Conservation (phyloP, 2,329 filamentous ascomycete species). For the Trichophyton rubrum region DNA sequence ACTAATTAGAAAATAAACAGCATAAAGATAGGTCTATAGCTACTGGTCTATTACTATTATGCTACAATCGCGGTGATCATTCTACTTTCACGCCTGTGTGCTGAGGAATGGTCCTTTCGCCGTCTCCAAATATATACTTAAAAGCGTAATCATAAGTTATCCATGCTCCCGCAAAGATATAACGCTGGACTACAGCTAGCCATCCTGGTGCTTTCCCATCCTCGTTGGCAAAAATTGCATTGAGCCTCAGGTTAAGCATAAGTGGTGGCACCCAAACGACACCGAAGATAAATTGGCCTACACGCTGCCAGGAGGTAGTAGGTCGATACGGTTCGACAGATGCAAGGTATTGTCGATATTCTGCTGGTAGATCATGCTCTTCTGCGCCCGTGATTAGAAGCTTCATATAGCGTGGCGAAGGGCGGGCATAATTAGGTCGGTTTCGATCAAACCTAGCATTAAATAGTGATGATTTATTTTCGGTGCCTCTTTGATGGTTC, state of each 20-base stretch:
- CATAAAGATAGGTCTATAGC: too few species aligned
- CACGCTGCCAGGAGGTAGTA: slow-evolving; percentile 52
- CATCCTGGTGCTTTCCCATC: slow-evolving; percentile 57
- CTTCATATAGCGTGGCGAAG: slow-evolving; percentile 71
- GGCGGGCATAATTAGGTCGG: slow-evolving; percentile 46
- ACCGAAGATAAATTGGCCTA: slow-evolving; percentile 54
- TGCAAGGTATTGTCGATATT: slow-evolving; percentile 64
- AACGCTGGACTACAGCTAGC: slow-evolving; percentile 43
- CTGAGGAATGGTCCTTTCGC: slow-evolving; percentile 51
- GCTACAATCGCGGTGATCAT: not conserved
- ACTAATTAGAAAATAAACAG: too few species aligned
- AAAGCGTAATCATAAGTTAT: slow-evolving; percentile 51
- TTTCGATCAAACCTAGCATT: not conserved
- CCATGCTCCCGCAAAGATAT: slow-evolving; percentile 50
- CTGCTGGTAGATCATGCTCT: slow-evolving; percentile 66
- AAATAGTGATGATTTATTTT: not conserved
- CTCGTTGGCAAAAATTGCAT: slow-evolving; percentile 44
- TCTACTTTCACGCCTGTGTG: not conserved
- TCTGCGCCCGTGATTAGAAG: slow-evolving; percentile 65
- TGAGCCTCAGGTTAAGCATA: slow-evolving; percentile 38
- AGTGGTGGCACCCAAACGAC: slow-evolving; percentile 48
- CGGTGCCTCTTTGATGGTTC: slow-evolving; percentile 9
- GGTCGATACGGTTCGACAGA: slow-evolving; percentile 56
- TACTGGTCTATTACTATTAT: too few species aligned
- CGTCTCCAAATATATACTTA: slow-evolving; percentile 66